A percentile compares a stretch with the other conserved stretches of the same genome.
These are phyloP conservation scores for Botrytis hyacinthi DNA, from an alignment of 2,329 filamentous ascomycete genomes.

Conservation along the genomic window DNA sequence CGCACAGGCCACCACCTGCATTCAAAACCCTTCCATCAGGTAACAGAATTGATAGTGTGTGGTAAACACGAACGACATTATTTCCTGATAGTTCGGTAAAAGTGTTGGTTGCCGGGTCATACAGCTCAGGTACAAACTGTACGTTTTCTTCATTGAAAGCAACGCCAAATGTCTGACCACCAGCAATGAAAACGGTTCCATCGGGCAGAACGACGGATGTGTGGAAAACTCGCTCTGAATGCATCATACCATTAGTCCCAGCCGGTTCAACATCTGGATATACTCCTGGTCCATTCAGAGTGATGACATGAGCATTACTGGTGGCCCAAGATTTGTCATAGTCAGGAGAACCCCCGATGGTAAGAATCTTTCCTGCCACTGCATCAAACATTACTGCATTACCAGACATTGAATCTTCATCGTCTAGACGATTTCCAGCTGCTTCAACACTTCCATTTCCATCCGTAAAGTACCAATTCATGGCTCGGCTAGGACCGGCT, in stretches of 20 bases:
- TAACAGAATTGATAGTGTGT: conserved; percentile 7
- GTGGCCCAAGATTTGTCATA: conserved; percentile 4
- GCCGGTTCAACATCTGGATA: not conserved
- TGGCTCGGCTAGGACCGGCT: conserved; percentile 10
- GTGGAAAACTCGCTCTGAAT: conserved; percentile 11
- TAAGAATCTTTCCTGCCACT: not conserved
- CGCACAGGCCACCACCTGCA: conserved; percentile 6
- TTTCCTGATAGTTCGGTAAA: conserved; percentile 1
- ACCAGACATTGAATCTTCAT: conserved; percentile 11
- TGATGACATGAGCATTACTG: not conserved
- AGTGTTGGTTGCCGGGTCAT: not conserved
- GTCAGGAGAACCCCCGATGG: conserved; percentile 1
- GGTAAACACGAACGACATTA: conserved; percentile 8
- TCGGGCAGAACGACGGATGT: conserved; percentile 2
- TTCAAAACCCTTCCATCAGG: conserved; percentile 3
- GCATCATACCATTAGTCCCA: not conserved
- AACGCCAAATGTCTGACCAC: conserved; percentile 4
- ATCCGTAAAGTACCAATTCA: conserved; percentile 14
- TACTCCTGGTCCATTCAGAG: not conserved
- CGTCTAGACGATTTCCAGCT: not conserved
- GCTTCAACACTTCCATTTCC: not conserved
- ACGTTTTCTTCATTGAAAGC: conserved; percentile 12
- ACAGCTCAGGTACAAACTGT: not conserved
- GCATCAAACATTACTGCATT: conserved; percentile 16
- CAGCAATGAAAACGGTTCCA: conserved; percentile 8